Base-by-base conservation (phyloP, 371 early-diverging fungal genomes). In the Syncephalastrum monosporum region DNA sequence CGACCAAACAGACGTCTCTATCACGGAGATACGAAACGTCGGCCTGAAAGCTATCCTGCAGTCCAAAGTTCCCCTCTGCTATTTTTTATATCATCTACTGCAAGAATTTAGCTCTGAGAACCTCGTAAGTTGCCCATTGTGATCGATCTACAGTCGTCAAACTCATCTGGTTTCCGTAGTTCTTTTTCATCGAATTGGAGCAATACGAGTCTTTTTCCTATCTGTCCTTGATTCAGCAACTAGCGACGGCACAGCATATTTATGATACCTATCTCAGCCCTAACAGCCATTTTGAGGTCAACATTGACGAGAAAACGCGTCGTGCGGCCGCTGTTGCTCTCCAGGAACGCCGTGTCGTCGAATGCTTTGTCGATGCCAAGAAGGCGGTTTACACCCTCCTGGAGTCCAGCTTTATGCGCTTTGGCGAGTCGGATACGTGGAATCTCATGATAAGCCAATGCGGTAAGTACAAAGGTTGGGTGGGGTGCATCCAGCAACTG, bases 111-210 rank as follows among this genome's bases (percentile, higher is more conserved):
- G 72, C 12, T 65, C 71, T 21, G 86, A 85, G 60, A 85, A 85
- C 44, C 67, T 85, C 74, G 80, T 81, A 72, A 64, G 72, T 25
- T 10, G 21, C 21, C 57, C 25, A 19, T 8, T n/a, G 21, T 21
- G 21, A 21, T 21, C 21, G n/a, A 21, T 21, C 21, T 21, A 2
- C 21, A 21, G 21, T 21, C 2, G 2, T 21, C 21, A 21, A 21
- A 21, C 21, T 21, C 21, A 21, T 2, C 21, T 21, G 21, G 2
- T 21, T 21, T 21, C 21, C 21, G 3, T 56, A 79, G 79, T 84
- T 84, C 33, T 84, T 84, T 48, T 80, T 74, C 59, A 72, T 84
- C 25, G 84, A 84, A 53, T 65, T 84, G 12, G 84, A 82, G 38
- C 85, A 81, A 52, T 83, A 74, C 53, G 81, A 81, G 56, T 63